Evolutionary conservation across 73 alveolate genomes (phyloP).

Genomic region (Paramecium pentaurelia): DNA sequence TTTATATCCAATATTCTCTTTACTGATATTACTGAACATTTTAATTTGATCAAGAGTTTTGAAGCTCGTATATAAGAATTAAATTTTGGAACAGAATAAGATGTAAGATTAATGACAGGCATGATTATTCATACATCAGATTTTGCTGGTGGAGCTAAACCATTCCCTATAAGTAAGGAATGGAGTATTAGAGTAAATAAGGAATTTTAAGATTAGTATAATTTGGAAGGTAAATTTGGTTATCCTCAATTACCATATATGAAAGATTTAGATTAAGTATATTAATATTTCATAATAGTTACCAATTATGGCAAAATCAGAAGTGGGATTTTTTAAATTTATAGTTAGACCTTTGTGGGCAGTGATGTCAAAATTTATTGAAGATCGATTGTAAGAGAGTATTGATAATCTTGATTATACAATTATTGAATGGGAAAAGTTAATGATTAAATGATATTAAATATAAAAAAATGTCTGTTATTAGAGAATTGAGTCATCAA

Average conservation of each 20-base stretch:
- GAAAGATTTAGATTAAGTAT: conserved; percentile 54
- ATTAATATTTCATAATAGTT: background rate
- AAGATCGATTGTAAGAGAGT: conserved; percentile 18
- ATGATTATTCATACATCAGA: conserved; percentile 57
- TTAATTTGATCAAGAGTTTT: conserved; percentile 5
- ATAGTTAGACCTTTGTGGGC: conserved; percentile 58
- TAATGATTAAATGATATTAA: background rate
- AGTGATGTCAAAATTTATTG: background rate
- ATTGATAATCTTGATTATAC: conserved; percentile 42
- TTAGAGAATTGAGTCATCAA: conserved; percentile 6
- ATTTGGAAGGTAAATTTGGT: conserved; percentile 51
- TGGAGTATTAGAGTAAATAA: conserved; percentile 50
- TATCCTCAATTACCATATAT: conserved; percentile 25
- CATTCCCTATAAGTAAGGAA: conserved; percentile 4
- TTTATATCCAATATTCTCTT: conserved; percentile 74
- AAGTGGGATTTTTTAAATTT: conserved; percentile 42
- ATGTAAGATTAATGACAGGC: conserved; percentile 36
- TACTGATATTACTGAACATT: conserved; percentile 65
- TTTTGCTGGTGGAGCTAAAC: conserved; percentile 46
- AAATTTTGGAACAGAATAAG: conserved; percentile 20
- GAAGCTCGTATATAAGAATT: background rate
- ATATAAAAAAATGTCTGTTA: conserved; percentile 34
- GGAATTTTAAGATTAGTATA: conserved; percentile 26
- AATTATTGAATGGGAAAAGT: conserved; percentile 45
- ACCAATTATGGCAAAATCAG: conserved; percentile 45